Evolutionary conservation across 1,284 basidiomycete species (phyloP).

Genomic region (Ganoderma sp.): DNA sequence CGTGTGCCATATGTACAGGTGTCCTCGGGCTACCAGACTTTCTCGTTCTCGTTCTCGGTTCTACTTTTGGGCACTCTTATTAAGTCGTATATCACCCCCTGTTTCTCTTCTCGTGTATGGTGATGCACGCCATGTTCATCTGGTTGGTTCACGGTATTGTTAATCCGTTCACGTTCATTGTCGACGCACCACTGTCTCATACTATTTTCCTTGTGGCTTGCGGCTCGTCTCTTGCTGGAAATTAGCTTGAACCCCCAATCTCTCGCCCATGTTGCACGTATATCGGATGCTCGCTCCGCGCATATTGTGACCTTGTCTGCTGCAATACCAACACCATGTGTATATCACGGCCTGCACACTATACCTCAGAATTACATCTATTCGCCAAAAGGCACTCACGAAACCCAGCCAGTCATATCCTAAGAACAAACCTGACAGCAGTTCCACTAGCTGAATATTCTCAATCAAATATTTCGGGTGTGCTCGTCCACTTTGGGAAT

Average conservation of each 20-base stretch:
- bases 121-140: background rate
- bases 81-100: background rate
- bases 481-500: background rate
- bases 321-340: conserved; percentile 12
- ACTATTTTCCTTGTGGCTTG: background rate
- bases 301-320: conserved; percentile 10
- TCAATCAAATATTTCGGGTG: background rate
- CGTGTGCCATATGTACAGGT: background rate
- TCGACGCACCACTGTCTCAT: conserved; percentile 1
- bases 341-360: conserved; percentile 13
- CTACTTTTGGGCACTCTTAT: background rate
- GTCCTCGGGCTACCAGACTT: background rate
- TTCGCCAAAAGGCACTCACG: background rate
- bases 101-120: conserved; percentile 4
- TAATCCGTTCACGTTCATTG: conserved; percentile 9
- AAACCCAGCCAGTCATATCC: too few species aligned
- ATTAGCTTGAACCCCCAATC: conserved; percentile 14
- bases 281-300: conserved; percentile 12
- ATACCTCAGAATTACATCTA: conserved; percentile 6
- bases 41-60: background rate
- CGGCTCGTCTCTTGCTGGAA: conserved; percentile 16
- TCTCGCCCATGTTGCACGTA: conserved; percentile 14
- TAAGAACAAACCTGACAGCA: background rate
- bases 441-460: too few species aligned
- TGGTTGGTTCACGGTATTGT: conserved; percentile 15